Base-by-base conservation (phyloP, 495 filamentous ascomycete genomes). In the Penicillium pancosmium region DNA sequence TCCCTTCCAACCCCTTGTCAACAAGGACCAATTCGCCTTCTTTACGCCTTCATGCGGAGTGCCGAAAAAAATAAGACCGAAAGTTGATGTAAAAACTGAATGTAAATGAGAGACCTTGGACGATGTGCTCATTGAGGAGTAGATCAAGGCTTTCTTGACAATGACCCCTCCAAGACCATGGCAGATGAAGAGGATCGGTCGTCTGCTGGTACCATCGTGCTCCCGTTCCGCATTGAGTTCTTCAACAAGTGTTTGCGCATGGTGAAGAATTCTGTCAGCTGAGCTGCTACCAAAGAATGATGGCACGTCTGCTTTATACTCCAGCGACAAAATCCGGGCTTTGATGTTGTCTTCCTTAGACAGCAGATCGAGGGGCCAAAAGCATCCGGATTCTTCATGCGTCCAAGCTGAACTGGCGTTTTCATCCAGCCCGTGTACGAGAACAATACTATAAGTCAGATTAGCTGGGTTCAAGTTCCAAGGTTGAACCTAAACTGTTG, bases 151-250 rank as follows among this genome's bases (percentile, higher is more conserved):
- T 50, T 68, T 63, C 33, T 66, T 82, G 31, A 81, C 76, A 18
- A 84, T 64, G 23, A 82, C 72, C 0, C 80, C 82, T n/a, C 82
- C 79, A 3, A 84, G 69, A 57, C 79, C 82, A 62, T 85, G 81
- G 2, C 64, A 80, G 2, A 83, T 61, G 59, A 85, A 81, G 49
- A 25, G 8, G 18, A 47, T 21, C 16, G 44, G 44, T 25, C 44
- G 44, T 25, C 44, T 47, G 44, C 6, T 21, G 44, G 18, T 21
- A 21, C 21, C 21, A 25, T 47, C 44, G 21, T 21, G 21, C 44
- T 47, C 44, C 15, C 44, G 16, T 47, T 47, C 44, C 16, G 44
- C 44, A 21, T 47, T 25, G 18, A 47, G 21, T 3, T 60, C 67
- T 46, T 49, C 56, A 23, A 66, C 55, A 31, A 68, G 56, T 8